Evolutionary conservation across 2,329 filamentous ascomycete species (phyloP), one percentile per base, ranked within the genome.

Genomic region (Emericellopsis atlantica): DNA sequence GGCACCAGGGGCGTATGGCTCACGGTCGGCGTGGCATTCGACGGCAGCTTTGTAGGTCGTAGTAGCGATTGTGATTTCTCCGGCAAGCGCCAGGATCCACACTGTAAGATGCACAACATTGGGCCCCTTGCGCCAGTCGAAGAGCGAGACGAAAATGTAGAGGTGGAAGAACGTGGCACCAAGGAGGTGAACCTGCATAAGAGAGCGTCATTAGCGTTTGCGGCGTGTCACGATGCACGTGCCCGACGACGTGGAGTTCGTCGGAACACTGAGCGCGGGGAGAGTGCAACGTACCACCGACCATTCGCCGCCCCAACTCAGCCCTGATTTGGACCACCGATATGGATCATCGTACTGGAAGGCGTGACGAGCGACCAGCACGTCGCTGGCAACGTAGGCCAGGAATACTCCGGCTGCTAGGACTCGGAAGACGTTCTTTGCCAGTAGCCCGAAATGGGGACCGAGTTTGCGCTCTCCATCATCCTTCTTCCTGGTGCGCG

Each of bases 131-230:
- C 76, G 79, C 54, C 83, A 84, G 59, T 95, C 89, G 52, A 94
- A 71, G 43, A 96, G 74, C 24, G 88, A 88, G 53, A 95, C 82
- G 49, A 93, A 72, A 49, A 95, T 74, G 49, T 95, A 80, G 39
- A 84, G 73, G 65, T 93, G 92, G 47, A 92, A 78, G 67, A 94
- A 95, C 49, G 88, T 83, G 36, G 85, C 82, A 41, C 82, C 86
- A 43, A 86, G 75, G 47, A 93, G 69, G 60, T 93, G 94, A 54
- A 94, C 81, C 88, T 95, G 31, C 23, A 34, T 38, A 4, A 5
- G 5, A 29, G 9, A 26, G 36, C 36, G 11, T 38, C 9, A n/a
- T 15, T 4, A 29, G 24, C n/a, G 22, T 9, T 15, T 9, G 12
- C 4, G 5, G 24, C 22, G 15, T 15, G 11, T 29, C 16, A 16